Evolutionary conservation across 75 land plant species (phyloP), one percentile per base, ranked within the genome.

Genomic region (Pinus taeda): DNA sequence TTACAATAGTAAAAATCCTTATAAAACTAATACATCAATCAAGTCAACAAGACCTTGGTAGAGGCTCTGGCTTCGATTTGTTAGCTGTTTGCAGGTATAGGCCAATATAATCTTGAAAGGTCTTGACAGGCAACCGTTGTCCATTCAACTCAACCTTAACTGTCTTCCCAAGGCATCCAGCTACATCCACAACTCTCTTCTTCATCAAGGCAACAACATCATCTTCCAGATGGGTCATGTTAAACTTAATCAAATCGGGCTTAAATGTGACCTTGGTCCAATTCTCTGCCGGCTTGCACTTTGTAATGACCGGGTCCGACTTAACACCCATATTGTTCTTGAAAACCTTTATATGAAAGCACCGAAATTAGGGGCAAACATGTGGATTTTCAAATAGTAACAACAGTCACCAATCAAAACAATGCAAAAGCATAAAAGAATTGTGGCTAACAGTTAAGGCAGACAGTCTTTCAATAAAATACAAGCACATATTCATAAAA

Each of bases 231-330:
- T 87, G 76, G n/a, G 87, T 85, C 99, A 97, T 97, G 82, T 87
- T 86, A 74, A 97, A 97, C 72, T 95, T 94, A 1, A 89, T 79
- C 73, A 97, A 80, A 78, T 97, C 99, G 24, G 99, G 99, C 80
- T 95, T 95, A 75, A 95, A 97, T 13, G 99, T 86, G 20, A 97
- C 95, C 81, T 93, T 97, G 0, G 99, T 97, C 98, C 98, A 97
- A 75, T 97, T 97, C 57, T 94, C 98, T 57, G 75, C 77, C 79
- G 18, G 37, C 79, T 88, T 92, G 85, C 99, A 97, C 73, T 82
- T 89, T 15, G 89, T 87, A 62, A 97, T 97, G 20, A 49, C 59
- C 15, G 99, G 99, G 71, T 91, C 92, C 6, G 88, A 77, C 70
- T 93, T 97, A 74, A 49, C 86, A 33, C 90, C 85, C 99, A 97